Base-by-base conservation (phyloP, 371 early-diverging fungal species). In the Smittium culicis region DNA sequence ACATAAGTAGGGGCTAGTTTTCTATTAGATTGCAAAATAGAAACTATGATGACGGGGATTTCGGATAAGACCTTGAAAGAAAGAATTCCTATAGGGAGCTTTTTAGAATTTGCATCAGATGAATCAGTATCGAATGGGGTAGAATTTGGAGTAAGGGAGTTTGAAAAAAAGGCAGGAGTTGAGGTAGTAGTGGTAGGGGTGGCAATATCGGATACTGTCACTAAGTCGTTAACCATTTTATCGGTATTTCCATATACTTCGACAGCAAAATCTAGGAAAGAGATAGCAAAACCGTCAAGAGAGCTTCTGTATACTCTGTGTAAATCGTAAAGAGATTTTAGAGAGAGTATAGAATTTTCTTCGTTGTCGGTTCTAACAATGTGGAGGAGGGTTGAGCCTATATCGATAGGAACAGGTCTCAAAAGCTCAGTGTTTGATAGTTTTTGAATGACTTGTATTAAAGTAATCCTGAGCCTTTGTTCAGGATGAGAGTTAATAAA, bases 1-100 rank as follows among this genome's bases (percentile, higher is more conserved):
- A 95, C 88, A 70, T 91, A 90, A 30, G 82, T 82, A 28, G 81
- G 80, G 25, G 92, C 90, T 63, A 85, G 86, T 55, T 88, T 85
- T 58, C 89, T 82, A 76, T 93, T 83, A 5, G 84, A 70, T 79
- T 95, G 95, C 69, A 96, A 92, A 11, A 96, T 79, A 17, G 96
- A 79, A 0, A 95, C 98, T n/a, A 99, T 89, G 61, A 97, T 96
- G 54, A 96, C 91, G 0, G 98, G 99, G 68, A 94, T 93, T 72
- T 99, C 99, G 0, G 93, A 92, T 71, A 98, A 71, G 16, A 97
- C 95, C 76, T 96, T 97, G 82, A 99, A 98, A 66, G 93, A 93
- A 69, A 79, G 82, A 73, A 90, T 73, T 68, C 92, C 89, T 69
- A 77, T 84, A 29, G 80, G 81, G 1, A 95, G 79, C 24, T 82